Conservation (phyloP, 352 stramenopile genomes). For the Globisporangium acanthophoron region DNA sequence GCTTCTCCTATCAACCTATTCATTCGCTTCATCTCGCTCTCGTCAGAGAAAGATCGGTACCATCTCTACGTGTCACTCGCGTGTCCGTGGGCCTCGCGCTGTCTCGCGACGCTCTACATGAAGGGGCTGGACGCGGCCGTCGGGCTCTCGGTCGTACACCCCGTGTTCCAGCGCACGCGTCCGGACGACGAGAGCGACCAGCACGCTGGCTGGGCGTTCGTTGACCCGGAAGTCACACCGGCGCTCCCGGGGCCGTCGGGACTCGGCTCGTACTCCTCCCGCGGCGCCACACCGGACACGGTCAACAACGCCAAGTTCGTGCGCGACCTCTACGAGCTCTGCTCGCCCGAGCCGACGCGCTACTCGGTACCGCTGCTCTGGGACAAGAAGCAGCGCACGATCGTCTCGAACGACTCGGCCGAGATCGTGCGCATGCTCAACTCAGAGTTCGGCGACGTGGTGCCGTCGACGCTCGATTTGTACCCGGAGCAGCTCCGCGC, state of each 20-base stretch:
- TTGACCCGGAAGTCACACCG: slow-evolving; percentile 53
- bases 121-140: slow-evolving; percentile 96
- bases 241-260: slow-evolving; percentile 57
- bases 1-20: not conserved
- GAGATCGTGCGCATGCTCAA: slow-evolving; percentile 94
- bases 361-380: slow-evolving; percentile 90
- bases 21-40: not conserved
- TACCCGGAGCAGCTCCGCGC: slow-evolving; percentile 70
- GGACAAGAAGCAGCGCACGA: slow-evolving; percentile 86
- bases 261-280: slow-evolving; percentile 57
- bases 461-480: slow-evolving; percentile 64
- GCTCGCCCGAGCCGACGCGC: slow-evolving; percentile 58
- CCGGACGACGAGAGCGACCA: slow-evolving; percentile 60
- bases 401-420: slow-evolving; percentile 93
- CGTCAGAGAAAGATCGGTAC: slow-evolving; percentile 58
- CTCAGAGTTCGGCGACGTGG: slow-evolving; percentile 63
- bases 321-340: slow-evolving; percentile 81
- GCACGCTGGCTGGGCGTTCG: slow-evolving; percentile 79
- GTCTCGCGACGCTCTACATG: slow-evolving; percentile 82
- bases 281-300: slow-evolving; percentile 49
- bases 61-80: slow-evolving; percentile 96
- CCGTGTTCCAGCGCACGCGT: slow-evolving; percentile 73
- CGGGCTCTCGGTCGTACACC: slow-evolving; percentile 89
- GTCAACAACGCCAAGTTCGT: slow-evolving; percentile 61
- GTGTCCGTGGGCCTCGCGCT: slow-evolving; percentile 88